Conservation (phyloP, 768 basidiomycete genomes). For the Lentinula sp. region DNA sequence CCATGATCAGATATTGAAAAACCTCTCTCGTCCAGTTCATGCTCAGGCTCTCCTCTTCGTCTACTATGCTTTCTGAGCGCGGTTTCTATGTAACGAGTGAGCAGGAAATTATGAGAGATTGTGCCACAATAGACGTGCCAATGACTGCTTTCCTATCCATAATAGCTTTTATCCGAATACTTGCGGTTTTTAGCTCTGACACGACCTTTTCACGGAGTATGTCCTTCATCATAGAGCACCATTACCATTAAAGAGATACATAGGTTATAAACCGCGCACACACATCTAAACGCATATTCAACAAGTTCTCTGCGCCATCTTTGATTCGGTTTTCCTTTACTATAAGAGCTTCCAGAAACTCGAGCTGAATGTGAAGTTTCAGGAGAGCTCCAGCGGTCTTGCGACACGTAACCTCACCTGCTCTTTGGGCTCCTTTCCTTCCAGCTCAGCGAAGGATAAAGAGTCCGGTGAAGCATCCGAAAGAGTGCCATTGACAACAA, state of each 20-base stretch:
- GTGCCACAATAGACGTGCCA: slow-evolving; percentile 27
- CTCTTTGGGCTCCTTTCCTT: slow-evolving; percentile 37
- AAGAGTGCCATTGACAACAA: slow-evolving; percentile 6
- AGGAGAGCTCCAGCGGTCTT: neutral
- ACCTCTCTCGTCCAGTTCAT: slow-evolving; percentile 30
- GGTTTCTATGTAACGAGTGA: neutral
- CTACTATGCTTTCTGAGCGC: neutral
- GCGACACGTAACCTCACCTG: slow-evolving; percentile 28
- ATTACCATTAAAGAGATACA: slow-evolving; percentile 6
- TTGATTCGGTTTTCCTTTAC: slow-evolving; percentile 77
- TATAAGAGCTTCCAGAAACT: slow-evolving; percentile 59
- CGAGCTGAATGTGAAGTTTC: slow-evolving; percentile 40
- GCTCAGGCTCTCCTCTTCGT: slow-evolving; percentile 9
- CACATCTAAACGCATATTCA: slow-evolving; percentile 61
- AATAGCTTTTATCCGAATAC: slow-evolving; percentile 65
- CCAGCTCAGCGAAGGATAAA: slow-evolving; percentile 35
- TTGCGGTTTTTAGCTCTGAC: slow-evolving; percentile 71
- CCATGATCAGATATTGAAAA: neutral
- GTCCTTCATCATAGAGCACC: slow-evolving; percentile 32
- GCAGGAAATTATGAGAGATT: neutral
- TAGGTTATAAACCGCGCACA: slow-evolving; percentile 16
- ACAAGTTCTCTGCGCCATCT: slow-evolving; percentile 88
- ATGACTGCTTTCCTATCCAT: slow-evolving; percentile 48
- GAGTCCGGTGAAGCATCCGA: slow-evolving; percentile 13
- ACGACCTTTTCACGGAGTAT: slow-evolving; percentile 68